Base-by-base conservation (phyloP, 371 early-diverging fungal genomes). In the Zychaea mexicana region DNA sequence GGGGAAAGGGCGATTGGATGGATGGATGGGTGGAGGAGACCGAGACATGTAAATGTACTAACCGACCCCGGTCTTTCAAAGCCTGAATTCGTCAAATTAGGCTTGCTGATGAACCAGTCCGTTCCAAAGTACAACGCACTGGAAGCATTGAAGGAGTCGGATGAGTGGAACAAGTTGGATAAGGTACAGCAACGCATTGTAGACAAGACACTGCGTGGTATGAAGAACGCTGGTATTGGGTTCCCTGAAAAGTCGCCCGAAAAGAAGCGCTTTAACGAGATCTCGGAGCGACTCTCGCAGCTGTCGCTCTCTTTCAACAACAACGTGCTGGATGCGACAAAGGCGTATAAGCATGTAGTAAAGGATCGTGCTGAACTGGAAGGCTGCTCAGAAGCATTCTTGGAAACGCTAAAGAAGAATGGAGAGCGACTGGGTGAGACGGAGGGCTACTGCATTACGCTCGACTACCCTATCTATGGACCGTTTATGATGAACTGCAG, bases 401-500 rank as follows among this genome's bases (percentile, higher is more conserved):
- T 86, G 46, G 76, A 76, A 31, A 72, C 79, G 0, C 70, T 89
- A 62, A 78, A 81, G 21, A 77, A 78, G 28, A 74, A 86, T 56
- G 87, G 84, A 12, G 74, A 82, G 58, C 59, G 67, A 2, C 64
- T 82, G 32, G 73, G 75, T 2, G 66, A 78, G 64, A 75, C 77
- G 15, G 85, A 85, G 5, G 84, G 83, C 4, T 89, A 86, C 66
- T 83, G 83, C 28, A 80, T 87, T 13, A 89, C 89, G 1, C 58
- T 89, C 54, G 89, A 89, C 62, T 77, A 68, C 21, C 87, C 89
- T 6, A 82, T 84, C 31, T 80, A 78, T 57, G 82, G 81, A 1
- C 88, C 89, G 2, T 86, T 89, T 38, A 85, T 89, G 82, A 86
- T 82, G 85, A 85, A 83, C 68, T 85, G 87, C 67, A 75, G 67